Conservation (phyloP, 164 flowering plant species). For the Vitis vinifera region DNA sequence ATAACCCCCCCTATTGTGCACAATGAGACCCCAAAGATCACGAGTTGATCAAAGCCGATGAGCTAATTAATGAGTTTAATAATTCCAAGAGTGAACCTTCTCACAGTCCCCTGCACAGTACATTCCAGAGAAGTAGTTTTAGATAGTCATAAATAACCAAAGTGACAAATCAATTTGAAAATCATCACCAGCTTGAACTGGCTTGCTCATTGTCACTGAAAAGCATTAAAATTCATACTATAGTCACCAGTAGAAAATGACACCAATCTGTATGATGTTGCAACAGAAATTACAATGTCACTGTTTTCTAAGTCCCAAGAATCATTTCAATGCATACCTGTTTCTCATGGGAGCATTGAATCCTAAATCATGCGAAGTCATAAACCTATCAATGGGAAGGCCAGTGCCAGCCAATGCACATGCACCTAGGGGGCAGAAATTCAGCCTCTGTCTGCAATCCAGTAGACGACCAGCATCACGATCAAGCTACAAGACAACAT, state of each 20-base stretch:
- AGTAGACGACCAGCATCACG: conserved; percentile 86
- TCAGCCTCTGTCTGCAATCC: conserved; percentile 78
- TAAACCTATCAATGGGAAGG: conserved; percentile 88
- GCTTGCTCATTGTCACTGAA: neutral
- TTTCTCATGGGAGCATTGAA: conserved; percentile 92
- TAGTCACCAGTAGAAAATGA: too few species aligned
- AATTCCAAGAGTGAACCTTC: too few species aligned
- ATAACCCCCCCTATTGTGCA: too few species aligned
- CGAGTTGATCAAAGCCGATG: too few species aligned
- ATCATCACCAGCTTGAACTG: neutral
- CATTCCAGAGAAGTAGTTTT: too few species aligned
- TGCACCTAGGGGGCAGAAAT: conserved; percentile 93
- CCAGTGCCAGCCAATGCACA: conserved; percentile 99
- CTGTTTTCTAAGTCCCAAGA: neutral
- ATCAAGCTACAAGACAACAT: conserved; percentile 68
- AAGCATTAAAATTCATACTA: too few species aligned
- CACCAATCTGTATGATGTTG: too few species aligned
- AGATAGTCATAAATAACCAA: neutral
- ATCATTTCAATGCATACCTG: conserved; percentile 51
- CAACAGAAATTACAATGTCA: too few species aligned
- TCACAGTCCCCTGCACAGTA: too few species aligned
- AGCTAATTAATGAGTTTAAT: too few species aligned
- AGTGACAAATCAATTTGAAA: neutral
- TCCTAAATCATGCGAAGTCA: conserved; percentile 86
- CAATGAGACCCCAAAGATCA: too few species aligned